Evolutionary conservation across 352 stramenopile species (phyloP), one percentile per base, ranked within the genome.

Genomic region (Elongisporangium senticosum): DNA sequence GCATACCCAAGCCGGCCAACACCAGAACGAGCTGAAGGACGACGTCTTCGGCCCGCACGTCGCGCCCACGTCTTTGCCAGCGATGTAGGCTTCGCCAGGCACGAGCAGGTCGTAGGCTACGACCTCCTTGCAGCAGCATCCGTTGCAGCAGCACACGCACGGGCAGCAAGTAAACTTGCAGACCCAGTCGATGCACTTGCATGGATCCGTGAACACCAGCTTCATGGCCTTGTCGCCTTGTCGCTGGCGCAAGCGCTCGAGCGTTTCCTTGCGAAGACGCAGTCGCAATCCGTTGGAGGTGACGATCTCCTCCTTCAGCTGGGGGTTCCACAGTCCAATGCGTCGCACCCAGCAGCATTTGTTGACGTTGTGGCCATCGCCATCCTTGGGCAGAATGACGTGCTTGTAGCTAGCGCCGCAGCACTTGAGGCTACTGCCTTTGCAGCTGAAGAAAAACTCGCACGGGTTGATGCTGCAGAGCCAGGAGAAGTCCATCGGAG

Each of bases 151-250:
- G 51, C 50, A 59, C 43, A 52, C 56, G 50, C 58, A 63, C 33
- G 58, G 39, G n/a, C 51, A 59, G 37, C 39, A 58, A 15, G 51
- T 19, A 15, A 39, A 58, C 51, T 59, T 58, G 51, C 37, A 47
- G 8, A 52, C 43, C 7, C 51, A 40, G 39, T 63, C 58, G 51
- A 39, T 54, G 10, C 58, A 59, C 58, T 63, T 7, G 3, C 13
- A 28, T 39, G 51, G 15, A 28, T 63, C 39, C n/a, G 17, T 24
- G 20, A 63, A 58, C 51, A 53, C 40, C 19, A 63, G 19, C 40
- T 58, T 61, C 17, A 61, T 21, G 17, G 48, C 56, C 49, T 61
- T 61, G 47, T 33, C 47, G 11, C 20, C 26, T 15, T 61, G 49
- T 17, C 17, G 7, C 13, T 43, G 33, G 11, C 33, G 33, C 33